Conservation (phyloP, 768 basidiomycete species). For the Phanerochaete carnosa region DNA sequence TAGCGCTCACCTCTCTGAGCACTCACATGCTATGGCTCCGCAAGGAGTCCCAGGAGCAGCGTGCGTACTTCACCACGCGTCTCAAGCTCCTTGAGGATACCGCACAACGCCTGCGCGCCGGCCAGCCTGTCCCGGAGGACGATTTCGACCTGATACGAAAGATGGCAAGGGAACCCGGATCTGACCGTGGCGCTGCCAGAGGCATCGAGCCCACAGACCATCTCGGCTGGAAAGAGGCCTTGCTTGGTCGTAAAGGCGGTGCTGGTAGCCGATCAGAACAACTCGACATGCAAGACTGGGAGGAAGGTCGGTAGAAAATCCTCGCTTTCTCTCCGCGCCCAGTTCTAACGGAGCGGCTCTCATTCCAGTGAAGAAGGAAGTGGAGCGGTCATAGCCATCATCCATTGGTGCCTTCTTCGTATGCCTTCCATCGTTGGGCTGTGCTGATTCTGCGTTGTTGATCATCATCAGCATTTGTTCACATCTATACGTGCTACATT, state of each 20-base stretch:
- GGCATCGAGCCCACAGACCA: conserved; percentile 11
- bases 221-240: conserved; percentile 28
- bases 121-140: conserved; percentile 39
- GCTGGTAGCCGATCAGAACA: conserved; percentile 16
- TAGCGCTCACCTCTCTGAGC: conserved; percentile 63
- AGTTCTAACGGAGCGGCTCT: neutral
- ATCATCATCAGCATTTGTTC: neutral
- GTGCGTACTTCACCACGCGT: conserved; percentile 51
- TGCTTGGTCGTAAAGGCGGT: conserved; percentile 21
- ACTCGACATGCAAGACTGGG: conserved; percentile 23
- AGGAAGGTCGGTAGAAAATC: conserved; percentile 19
- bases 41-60: conserved; percentile 48
- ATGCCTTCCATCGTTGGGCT: neutral
- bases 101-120: conserved; percentile 46
- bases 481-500: neutral
- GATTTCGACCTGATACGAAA: conserved; percentile 54
- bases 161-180: conserved; percentile 39
- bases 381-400: neutral
- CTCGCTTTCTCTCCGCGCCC: neutral
- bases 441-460: neutral
- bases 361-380: conserved; percentile 9
- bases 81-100: conserved; percentile 63
- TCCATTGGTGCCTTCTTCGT: neutral
- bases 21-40: conserved; percentile 62
- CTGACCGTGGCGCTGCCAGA: conserved; percentile 11